These are phyloP conservation scores for Phytophthora sp. DNA, from an alignment of 352 stramenopile species.

Conservation along the genomic window DNA sequence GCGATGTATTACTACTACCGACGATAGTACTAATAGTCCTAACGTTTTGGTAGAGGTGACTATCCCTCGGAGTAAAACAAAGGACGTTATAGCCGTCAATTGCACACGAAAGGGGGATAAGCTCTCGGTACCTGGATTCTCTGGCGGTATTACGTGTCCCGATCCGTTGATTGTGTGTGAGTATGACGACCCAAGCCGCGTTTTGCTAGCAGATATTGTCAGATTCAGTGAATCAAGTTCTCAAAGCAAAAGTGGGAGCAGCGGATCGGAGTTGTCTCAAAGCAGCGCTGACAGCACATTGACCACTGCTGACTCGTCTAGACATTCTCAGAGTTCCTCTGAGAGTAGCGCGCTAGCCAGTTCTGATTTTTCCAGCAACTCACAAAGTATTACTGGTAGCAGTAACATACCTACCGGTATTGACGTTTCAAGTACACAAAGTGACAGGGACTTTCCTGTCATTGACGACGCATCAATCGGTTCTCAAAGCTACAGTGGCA, in stretches of 20 bases:
- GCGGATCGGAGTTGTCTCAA: too few relatives aligned
- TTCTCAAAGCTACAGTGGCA: background rate
- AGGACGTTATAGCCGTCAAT: conserved; percentile 35
- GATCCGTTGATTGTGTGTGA: conserved; percentile 69
- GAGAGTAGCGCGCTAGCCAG: too few relatives aligned
- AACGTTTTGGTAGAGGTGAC: conserved; percentile 44
- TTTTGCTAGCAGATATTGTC: background rate
- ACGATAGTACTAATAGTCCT: background rate
- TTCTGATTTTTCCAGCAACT: too few relatives aligned
- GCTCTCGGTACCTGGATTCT: conserved; percentile 54
- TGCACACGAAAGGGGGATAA: conserved; percentile 52
- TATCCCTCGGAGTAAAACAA: conserved; percentile 31
- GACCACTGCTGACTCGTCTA: too few relatives aligned
- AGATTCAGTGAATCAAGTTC: background rate
- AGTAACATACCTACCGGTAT: too few relatives aligned
- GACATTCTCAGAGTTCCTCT: too few relatives aligned
- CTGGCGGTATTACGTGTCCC: conserved; percentile 60
- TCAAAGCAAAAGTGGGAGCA: background rate
- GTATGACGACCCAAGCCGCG: conserved; percentile 7
- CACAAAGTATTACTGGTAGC: too few relatives aligned
- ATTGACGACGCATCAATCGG: background rate
- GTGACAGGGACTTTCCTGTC: too few relatives aligned
- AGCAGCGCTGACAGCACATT: background rate
- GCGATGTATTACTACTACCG: conserved; percentile 38
- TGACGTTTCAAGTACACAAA: too few relatives aligned